Percentiles rank a stretch among this genome's conserved stretches.
phyloP scores from a whole-genome alignment of 2,329 filamentous ascomycete genomes.

The Sordariomycetes sp. region DNA sequence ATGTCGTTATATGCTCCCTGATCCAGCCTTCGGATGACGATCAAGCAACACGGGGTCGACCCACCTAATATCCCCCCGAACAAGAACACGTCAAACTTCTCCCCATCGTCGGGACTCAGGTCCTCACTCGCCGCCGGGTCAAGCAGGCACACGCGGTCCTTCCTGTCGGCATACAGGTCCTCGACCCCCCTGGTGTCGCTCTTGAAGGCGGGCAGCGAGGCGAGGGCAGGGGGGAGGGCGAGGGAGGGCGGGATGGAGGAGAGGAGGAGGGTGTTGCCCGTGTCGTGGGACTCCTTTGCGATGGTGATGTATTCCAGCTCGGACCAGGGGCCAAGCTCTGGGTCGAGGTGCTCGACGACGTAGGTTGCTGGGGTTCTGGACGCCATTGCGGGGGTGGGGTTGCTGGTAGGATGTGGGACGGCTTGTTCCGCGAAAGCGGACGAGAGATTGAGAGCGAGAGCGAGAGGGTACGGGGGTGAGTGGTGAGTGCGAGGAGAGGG shows the following conservation, averaged over 20 bases:
- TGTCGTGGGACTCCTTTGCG: constrained; percentile 60
- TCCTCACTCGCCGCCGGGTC: constrained; percentile 78
- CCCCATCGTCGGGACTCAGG: constrained; percentile 68
- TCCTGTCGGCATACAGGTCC: constrained; percentile 58
- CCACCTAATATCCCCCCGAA: constrained; percentile 91
- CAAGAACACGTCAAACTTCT: constrained; percentile 77
- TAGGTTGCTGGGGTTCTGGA: constrained; percentile 47
- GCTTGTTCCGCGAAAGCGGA: no score
- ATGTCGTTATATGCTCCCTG: constrained; percentile 4
- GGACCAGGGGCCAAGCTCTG: constrained; percentile 89
- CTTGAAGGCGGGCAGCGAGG: constrained; percentile 46
- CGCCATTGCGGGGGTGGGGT: constrained; percentile 17
- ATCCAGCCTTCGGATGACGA: not conserved
- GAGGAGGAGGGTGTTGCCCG: constrained; percentile 60
- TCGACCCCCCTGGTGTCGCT: constrained; percentile 72
- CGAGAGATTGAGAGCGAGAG: not conserved
- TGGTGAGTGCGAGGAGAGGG: not conserved
- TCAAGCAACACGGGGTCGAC: not conserved
- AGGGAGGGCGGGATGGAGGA: constrained; percentile 65
- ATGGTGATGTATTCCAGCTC: constrained; percentile 85
- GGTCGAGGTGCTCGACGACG: constrained; percentile 93
- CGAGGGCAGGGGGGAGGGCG: constrained; percentile 45
- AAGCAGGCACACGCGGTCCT: constrained; percentile 71
- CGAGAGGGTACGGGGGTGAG: not conserved
- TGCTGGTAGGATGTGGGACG: not conserved